These are phyloP conservation scores for Lentithecium fluviatile DNA, from an alignment of 495 filamentous ascomycete genomes.

Conservation along the genomic window DNA sequence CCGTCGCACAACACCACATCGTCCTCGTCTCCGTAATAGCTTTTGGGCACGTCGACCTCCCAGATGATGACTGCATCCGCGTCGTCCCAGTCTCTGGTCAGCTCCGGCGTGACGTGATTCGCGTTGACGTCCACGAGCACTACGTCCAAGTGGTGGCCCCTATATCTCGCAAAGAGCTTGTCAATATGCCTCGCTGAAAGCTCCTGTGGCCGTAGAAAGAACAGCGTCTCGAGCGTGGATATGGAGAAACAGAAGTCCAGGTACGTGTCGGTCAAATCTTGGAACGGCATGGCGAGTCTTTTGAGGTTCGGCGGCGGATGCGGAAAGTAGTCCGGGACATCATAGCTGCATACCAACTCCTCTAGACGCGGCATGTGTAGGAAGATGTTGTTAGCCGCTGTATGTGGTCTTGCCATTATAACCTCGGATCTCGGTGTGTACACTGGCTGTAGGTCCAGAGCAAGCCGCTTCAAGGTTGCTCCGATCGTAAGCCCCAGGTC, in stretches of 20 bases:
- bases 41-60: conserved; percentile 28
- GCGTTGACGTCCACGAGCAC: conserved; percentile 19
- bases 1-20: conserved; percentile 19
- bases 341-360: conserved; percentile 24
- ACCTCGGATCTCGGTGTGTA: conserved; percentile 7
- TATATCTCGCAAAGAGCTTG: conserved; percentile 2
- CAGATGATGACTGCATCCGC: conserved; percentile 21
- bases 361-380: conserved; percentile 12
- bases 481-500: conserved; percentile 11
- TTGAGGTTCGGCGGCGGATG: conserved; percentile 20
- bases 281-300: conserved; percentile 17
- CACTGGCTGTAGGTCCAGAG: conserved; percentile 15
- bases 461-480: conserved; percentile 14
- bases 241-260: conserved; percentile 7
- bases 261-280: neutral
- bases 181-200: conserved; percentile 13
- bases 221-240: conserved; percentile 11
- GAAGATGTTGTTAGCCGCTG: conserved; percentile 11
- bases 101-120: conserved; percentile 17
- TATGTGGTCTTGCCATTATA: neutral
- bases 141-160: conserved; percentile 13
- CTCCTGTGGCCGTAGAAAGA: conserved; percentile 2
- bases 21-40: conserved; percentile 29
- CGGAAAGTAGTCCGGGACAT: conserved; percentile 21
- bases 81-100: conserved; percentile 10